Conservation (phyloP, 306 rosid genomes). For the Alnus glutinosa region DNA sequence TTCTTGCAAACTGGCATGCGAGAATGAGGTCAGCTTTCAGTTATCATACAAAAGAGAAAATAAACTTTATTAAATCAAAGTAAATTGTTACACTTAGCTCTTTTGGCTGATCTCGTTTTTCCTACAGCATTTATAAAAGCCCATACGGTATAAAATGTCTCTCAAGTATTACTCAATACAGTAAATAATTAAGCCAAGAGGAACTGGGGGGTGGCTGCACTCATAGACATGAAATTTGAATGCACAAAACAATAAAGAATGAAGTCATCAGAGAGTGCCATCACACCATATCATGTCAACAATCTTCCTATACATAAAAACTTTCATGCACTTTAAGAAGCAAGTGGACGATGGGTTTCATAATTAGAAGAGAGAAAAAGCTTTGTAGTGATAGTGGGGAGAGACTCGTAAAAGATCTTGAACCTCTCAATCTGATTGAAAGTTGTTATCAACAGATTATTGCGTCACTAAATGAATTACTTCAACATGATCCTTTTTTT, state of each 20-base stretch:
- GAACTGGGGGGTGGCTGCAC: not conserved
- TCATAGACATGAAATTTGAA: not conserved
- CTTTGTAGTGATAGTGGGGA: not conserved
- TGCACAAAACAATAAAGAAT: not conserved
- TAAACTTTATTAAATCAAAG: slow-evolving; percentile 4
- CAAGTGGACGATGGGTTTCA: not conserved
- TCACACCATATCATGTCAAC: not conserved
- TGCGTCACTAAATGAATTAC: not conserved
- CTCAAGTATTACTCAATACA: not conserved
- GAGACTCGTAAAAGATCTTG: not conserved
- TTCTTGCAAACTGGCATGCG: slow-evolving; percentile 87
- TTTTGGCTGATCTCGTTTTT: not conserved
- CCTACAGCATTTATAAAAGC: not conserved
- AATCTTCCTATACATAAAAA: not conserved
- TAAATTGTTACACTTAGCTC: not conserved
- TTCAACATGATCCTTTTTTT: not conserved
- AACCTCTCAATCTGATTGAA: not conserved
- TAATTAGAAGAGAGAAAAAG: not conserved
- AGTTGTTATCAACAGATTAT: not conserved
- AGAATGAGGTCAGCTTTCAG: slow-evolving; percentile 31
- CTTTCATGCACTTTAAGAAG: not conserved
- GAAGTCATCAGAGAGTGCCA: not conserved
- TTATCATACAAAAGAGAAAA: slow-evolving; percentile 10
- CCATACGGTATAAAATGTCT: not conserved
- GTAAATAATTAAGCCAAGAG: not conserved